Base-by-base conservation (phyloP, 176 grass and related monocot genomes). In the Bromus sterilis region DNA sequence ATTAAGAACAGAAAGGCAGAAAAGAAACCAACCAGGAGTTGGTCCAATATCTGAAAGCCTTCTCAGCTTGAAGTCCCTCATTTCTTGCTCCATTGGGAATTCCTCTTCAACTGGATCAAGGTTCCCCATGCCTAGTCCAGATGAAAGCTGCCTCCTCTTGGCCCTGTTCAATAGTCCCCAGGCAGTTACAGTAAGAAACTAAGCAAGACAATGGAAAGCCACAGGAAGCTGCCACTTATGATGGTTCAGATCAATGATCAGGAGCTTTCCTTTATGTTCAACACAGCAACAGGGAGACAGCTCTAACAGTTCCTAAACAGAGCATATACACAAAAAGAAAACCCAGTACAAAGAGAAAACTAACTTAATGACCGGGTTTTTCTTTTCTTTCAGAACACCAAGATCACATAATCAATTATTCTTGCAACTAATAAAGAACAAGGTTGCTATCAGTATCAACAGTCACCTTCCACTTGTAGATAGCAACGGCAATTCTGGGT, bases 31-130 rank as follows among this genome's bases (percentile, higher is more conserved):
- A 87, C 89, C 92, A 78, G 87, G 92, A 69, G 74, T 89, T 24
- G 77, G 76, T 4, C 49, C 80, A 72, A 71, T 21, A 39, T 94
- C 81, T 51, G 89, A 94, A 76, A 97, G 70, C 55, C 81, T 91
- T 82, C 86, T 89, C 46, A 94, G 86, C 83, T 98, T 92, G 66
- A 89, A 94, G 21, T 66, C 64, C 39, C 84, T 94, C 53, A 78
- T 30, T 56, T 86, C 78, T 84, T 89, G 83, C 66, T 86, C 80
- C 74, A 92, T 66, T 59, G 92, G 80, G 28, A 84, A 77, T 34
- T 98, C 95, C 70, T 98, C 95, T 66, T 92, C 75, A 63, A 98
- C 92, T 68, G 92, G 86, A 86, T 91, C 92, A 83, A 98, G 95
- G 74, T 78, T 90, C 34, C 86, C 91, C 15, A 92, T 74, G 78